Evolutionary conservation across 495 filamentous ascomycete genomes (phyloP), one percentile per base, ranked within the genome.

Genomic region (Baudoinia panamericana): DNA sequence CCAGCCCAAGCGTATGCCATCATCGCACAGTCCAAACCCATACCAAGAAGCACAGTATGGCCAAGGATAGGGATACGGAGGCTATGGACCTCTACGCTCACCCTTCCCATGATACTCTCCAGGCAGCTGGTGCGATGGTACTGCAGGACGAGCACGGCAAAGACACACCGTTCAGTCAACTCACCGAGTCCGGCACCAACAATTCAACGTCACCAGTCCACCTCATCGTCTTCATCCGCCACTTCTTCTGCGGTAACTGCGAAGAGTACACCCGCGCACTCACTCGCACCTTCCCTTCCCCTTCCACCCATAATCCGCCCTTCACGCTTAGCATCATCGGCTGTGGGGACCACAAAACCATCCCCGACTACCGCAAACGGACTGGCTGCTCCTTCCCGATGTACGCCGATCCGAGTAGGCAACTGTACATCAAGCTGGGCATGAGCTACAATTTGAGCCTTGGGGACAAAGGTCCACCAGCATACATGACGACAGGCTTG

Each of bases 361-460:
- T 56, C n/a, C 38, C 45, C 2, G 21, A 41, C 33, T 56, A 53
- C 33, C 31, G 17, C 24, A 24, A 17, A 5, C 45, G 39, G 10
- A 48, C 52, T 13, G 45, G 37, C 22, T 87, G 78, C 47, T 68
- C 72, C 0, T 93, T 78, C 58, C 76, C 79, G 12, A 75, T 92
- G 38, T 93, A 82, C 65, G 68, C 79, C 30, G 84, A 93, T 56
- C 82, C 81, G 0, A 73, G 70, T 0, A 64, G 70, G 17, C 66
- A 68, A 34, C 63, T 93, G 3, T 88, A 90, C 64, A 55, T 66
- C 8, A 63, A 67, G 35, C 70, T 94, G 4, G 79, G 74, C 28
- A 84, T 93, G 83, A 57, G 65, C 0, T 64, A 60, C 22, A 80
- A 76, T 6, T 61, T 82, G 20, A 27, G 1, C 39, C 78, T 3